Conservation (phyloP, 2,329 filamentous ascomycete genomes). For the Pseudogymnoascus sp. region DNA sequence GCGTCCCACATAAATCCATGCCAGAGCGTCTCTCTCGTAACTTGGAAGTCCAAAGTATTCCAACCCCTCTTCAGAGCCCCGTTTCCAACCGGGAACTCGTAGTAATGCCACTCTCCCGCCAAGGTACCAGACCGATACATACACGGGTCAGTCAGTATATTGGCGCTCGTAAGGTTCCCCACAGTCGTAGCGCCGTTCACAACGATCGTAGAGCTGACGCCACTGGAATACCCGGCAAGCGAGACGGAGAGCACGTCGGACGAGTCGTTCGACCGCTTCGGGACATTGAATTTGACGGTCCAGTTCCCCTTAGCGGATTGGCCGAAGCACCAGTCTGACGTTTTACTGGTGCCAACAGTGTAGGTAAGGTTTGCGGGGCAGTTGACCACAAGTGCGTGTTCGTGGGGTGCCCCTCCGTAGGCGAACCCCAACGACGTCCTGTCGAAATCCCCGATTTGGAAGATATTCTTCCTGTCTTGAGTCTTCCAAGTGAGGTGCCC, state of each 20-base stretch:
- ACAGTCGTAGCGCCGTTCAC: slow-evolving; percentile 30
- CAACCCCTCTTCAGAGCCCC: slow-evolving; percentile 29
- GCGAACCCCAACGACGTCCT: slow-evolving; percentile 40
- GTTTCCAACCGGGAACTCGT: slow-evolving; percentile 31
- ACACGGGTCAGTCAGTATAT: slow-evolving; percentile 34
- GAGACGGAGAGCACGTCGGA: slow-evolving; percentile 13
- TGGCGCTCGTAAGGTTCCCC: slow-evolving; percentile 31
- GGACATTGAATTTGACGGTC: slow-evolving; percentile 14
- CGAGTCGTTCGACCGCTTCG: slow-evolving; percentile 1
- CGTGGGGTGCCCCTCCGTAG: slow-evolving; percentile 36
- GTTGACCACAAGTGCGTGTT: slow-evolving; percentile 38
- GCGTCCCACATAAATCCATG: slow-evolving; percentile 38
- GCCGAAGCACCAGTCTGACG: slow-evolving; percentile 44
- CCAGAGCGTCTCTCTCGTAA: slow-evolving; percentile 32
- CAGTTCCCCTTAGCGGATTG: slow-evolving; percentile 27
- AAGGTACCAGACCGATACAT: slow-evolving; percentile 36
- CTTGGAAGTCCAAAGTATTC: slow-evolving; percentile 34
- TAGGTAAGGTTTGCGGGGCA: slow-evolving; percentile 42
- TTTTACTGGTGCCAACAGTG: slow-evolving; percentile 33
- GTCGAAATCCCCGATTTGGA: slow-evolving; percentile 44
- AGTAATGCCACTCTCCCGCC: slow-evolving; percentile 37
- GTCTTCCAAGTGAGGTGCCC: slow-evolving; percentile 37
- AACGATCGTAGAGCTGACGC: slow-evolving; percentile 30
- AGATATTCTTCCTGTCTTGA: slow-evolving; percentile 35
- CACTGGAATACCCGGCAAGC: slow-evolving; percentile 20